phyloP scores from a whole-genome alignment of 2,329 filamentous ascomycete genomes.

The Colletotrichum viniferum region DNA sequence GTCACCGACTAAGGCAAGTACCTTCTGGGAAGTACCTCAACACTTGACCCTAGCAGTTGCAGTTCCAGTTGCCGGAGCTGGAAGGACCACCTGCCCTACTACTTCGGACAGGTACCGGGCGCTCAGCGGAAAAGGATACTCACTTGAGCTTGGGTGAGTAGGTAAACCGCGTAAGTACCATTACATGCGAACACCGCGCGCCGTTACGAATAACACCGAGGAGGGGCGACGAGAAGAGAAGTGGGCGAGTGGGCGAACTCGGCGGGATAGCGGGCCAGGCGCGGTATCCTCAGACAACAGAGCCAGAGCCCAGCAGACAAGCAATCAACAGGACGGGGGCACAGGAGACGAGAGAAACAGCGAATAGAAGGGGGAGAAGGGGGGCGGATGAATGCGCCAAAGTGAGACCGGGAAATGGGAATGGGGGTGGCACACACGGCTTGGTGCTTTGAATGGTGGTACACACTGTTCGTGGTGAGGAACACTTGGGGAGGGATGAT shows the following conservation, averaged over 20 bases:
- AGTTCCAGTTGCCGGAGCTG: not conserved
- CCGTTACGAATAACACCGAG: conserved; percentile 18
- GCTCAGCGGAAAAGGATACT: not conserved
- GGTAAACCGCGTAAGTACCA: not conserved
- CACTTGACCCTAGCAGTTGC: not conserved
- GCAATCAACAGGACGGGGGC: not conserved
- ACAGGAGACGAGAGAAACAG: not conserved
- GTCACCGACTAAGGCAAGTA: conserved; percentile 18
- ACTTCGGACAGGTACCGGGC: not conserved
- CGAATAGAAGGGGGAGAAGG: not conserved
- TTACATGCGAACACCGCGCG: not conserved
- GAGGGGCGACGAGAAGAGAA: not conserved
- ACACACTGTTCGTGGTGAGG: not conserved
- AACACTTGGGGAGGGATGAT: conserved; percentile 1
- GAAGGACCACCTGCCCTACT: not conserved
- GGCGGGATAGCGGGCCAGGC: conserved; percentile 1
- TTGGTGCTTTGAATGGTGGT: not conserved
- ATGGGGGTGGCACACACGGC: not conserved
- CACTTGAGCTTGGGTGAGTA: not conserved
- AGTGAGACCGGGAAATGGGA: conserved; percentile 12
- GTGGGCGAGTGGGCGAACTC: conserved; percentile 4
- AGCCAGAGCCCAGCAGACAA: not conserved
- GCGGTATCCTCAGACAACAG: not conserved
- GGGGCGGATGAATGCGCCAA: conserved; percentile 9
- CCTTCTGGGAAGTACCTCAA: not conserved